Base-by-base conservation (phyloP, 768 basidiomycete species). In the Mycena sanguinolenta region DNA sequence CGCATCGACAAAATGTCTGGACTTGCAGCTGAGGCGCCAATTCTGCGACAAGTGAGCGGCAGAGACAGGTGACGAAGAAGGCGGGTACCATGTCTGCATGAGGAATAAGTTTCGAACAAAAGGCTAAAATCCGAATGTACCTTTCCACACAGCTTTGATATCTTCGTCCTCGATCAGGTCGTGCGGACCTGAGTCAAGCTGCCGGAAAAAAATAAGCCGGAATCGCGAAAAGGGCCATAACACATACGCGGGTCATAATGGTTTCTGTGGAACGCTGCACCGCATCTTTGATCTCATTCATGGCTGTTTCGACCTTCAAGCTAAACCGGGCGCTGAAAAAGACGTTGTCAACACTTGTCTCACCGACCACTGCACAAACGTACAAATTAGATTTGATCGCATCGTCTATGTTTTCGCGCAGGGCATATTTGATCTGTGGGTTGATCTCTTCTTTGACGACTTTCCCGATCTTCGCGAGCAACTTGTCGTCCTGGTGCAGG, bases 101-200 rank as follows among this genome's bases (percentile, higher is more conserved):
- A 16, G 7, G 27, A 10, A 44, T n/a, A n/a, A n/a, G n/a, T n/a
- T n/a, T n/a, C n/a, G n/a, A n/a, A n/a, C n/a, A n/a, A n/a, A n/a
- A n/a, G n/a, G n/a, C n/a, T n/a, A n/a, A n/a, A n/a, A n/a, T n/a
- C n/a, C n/a, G n/a, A n/a, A n/a, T 38, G 28, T 55, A 58, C 61
- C 46, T 46, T 73, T 63, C 72, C 72, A 73, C 4, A 73, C 72
- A 8, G 58, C 58, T n/a, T 59, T 63, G 21, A 73, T 65, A 63
- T 73, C 72, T 25, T 73, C 63, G 63, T 73, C 72, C n/a, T 69
- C 46, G 23, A 73, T 73, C 34, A 73, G 30, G 32, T 73, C 58
- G 42, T 73, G 55, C 3, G 72, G 67, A 9, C 72, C 72, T 3
- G 72, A 54, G 21, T 73, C 63, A 16, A 73, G 64, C 64, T 71